A percentile compares a stretch with the other conserved stretches of the same genome.
Evolutionary conservation across 2,329 filamentous ascomycete genomes (phyloP).

Genomic region (Aspergillus nomiae): DNA sequence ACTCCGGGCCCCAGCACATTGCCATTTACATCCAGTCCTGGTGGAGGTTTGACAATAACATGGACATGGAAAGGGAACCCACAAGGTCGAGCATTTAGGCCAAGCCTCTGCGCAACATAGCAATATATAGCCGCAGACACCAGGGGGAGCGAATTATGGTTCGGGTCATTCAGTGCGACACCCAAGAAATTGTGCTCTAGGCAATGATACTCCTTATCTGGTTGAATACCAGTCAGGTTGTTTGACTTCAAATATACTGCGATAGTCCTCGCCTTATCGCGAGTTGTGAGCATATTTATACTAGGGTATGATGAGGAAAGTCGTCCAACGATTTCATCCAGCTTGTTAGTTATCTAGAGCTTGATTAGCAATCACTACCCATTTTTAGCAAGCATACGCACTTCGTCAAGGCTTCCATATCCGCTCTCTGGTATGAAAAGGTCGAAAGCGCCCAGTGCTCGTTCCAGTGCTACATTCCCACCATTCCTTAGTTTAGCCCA

Average conservation of each 20-base stretch:
- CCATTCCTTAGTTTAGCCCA: slow-evolving; percentile 65
- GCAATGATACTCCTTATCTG: slow-evolving; percentile 71
- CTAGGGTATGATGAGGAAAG: slow-evolving; percentile 58
- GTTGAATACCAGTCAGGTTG: slow-evolving; percentile 70
- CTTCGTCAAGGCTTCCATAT: slow-evolving; percentile 73
- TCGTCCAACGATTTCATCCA: slow-evolving; percentile 64
- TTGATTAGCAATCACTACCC: slow-evolving; percentile 14
- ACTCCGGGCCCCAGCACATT: slow-evolving; percentile 23
- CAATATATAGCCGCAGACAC: slow-evolving; percentile 88
- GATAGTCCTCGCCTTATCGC: slow-evolving; percentile 68
- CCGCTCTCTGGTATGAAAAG: slow-evolving; percentile 79
- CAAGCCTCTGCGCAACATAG: slow-evolving; percentile 72
- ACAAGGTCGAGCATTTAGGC: slow-evolving; percentile 75
- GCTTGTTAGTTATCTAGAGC: slow-evolving; percentile 60
- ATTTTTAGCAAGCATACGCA: slow-evolving; percentile 37
- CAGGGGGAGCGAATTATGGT: slow-evolving; percentile 80
- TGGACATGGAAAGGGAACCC: slow-evolving; percentile 85
- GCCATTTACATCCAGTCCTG: slow-evolving; percentile 63
- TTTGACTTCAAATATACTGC: slow-evolving; percentile 69
- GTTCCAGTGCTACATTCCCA: slow-evolving; percentile 65
- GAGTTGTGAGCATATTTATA: slow-evolving; percentile 60
- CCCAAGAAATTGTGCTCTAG: slow-evolving; percentile 88
- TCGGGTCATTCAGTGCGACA: slow-evolving; percentile 70
- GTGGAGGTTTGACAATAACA: slow-evolving; percentile 68
- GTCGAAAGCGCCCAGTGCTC: slow-evolving; percentile 79